A percentile compares a stretch with the other conserved stretches of the same genome.
phyloP scores from a whole-genome alignment of 2,329 filamentous ascomycete species.

The Fusarium sp. region DNA sequence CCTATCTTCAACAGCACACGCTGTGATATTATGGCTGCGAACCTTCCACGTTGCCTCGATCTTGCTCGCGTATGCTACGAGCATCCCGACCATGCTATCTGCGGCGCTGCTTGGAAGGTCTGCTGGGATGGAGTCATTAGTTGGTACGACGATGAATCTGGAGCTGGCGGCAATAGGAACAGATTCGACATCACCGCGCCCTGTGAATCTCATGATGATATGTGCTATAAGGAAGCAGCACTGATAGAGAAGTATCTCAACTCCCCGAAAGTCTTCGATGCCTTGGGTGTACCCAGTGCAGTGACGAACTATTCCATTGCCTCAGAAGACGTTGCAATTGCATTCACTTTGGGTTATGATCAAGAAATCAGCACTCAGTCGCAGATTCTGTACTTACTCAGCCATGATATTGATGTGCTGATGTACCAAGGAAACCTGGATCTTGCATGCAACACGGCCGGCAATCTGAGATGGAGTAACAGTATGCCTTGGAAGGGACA shows the following conservation, averaged over 20 bases:
- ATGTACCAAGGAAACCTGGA: slow-evolving; percentile 40
- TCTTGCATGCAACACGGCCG: slow-evolving; percentile 37
- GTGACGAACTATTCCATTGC: slow-evolving; percentile 18
- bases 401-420: slow-evolving; percentile 19
- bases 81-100: slow-evolving; percentile 33
- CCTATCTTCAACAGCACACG: slow-evolving; percentile 35
- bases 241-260: slow-evolving; percentile 18
- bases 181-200: slow-evolving; percentile 20
- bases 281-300: not conserved
- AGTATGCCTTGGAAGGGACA: slow-evolving; percentile 33
- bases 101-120: slow-evolving; percentile 19
- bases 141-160: slow-evolving; percentile 9
- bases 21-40: slow-evolving; percentile 26
- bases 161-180: not conserved
- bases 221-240: slow-evolving; percentile 15
- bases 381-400: slow-evolving; percentile 20
- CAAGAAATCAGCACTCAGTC: slow-evolving; percentile 16
- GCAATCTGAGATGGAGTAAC: slow-evolving; percentile 35
- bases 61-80: slow-evolving; percentile 32
- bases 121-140: slow-evolving; percentile 25
- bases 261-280: not conserved
- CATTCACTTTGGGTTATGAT: slow-evolving; percentile 7
- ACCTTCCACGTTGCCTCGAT: slow-evolving; percentile 35
- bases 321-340: not conserved
- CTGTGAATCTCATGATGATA: slow-evolving; percentile 3